Percentiles rank a stretch among this genome's conserved stretches.
phyloP scores from a whole-genome alignment of 345 rosid species.

The Hypericum androsaemum region DNA sequence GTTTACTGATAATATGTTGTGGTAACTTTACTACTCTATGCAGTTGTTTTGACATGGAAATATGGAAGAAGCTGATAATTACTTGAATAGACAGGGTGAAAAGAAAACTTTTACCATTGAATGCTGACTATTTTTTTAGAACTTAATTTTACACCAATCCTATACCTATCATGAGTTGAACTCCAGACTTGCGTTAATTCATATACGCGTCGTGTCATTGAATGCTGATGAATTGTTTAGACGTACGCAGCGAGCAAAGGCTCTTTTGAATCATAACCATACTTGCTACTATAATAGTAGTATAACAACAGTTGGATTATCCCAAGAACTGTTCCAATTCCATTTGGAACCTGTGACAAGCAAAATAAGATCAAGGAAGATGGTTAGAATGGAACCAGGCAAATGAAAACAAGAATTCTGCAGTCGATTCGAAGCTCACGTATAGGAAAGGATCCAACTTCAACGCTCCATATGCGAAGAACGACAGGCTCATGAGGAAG shows the following conservation, averaged over 20 bases:
- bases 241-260: slow-evolving; percentile 24
- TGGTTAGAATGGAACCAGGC: neutral
- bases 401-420: neutral
- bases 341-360: slow-evolving; percentile 35
- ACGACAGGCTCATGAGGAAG: slow-evolving; percentile 40
- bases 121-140: too few species aligned
- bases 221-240: neutral
- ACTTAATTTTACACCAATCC: too few species aligned
- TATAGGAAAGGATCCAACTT: slow-evolving; percentile 36
- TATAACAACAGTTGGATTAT: slow-evolving; percentile 27
- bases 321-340: slow-evolving; percentile 39
- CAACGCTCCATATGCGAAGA: slow-evolving; percentile 31
- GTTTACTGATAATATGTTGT: too few species aligned
- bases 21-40: too few species aligned
- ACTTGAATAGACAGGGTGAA: too few species aligned
- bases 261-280: slow-evolving; percentile 18
- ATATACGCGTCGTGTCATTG: too few species aligned
- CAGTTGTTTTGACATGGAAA: too few species aligned
- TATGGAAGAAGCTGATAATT: too few species aligned
- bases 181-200: too few species aligned
- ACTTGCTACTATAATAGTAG: slow-evolving; percentile 22
- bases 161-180: too few species aligned
- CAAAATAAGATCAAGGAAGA: neutral
- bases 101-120: too few species aligned
- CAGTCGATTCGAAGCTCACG: slow-evolving; percentile 18